Base-by-base conservation (phyloP, 1,284 basidiomycete species). In the Cutaneotrichosporon arboriforme region DNA sequence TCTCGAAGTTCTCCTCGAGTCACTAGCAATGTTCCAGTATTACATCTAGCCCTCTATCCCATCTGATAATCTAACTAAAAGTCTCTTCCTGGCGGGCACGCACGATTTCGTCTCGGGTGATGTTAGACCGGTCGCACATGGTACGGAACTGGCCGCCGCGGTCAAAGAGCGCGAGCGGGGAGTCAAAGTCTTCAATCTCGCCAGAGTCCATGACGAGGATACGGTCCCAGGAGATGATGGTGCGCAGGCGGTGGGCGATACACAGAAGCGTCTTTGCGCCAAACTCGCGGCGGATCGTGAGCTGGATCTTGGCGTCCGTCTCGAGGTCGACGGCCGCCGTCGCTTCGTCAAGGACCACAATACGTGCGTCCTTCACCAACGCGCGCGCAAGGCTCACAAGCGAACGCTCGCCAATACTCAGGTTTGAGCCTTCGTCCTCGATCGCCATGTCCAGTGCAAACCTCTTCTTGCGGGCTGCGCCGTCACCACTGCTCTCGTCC, bases 171-270 rank as follows among this genome's bases (percentile, higher is more conserved):
- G 41, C 55, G 1, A 76, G 61, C 8, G 76, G 76, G 4, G 61
- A 57, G 48, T 73, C 76, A 52, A 71, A 75, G 44, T 70, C 69
- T 2, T 52, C 62, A 8, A 73, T 59, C n/a, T 52, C 41, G 3
- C 74, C 74, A 2, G 55, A 57, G 46, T 74, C 68, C 56, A 76
- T 61, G 8, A 74, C 70, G 17, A 76, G 57, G 17, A 76, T 66
- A 5, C 67, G 60, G 57, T 76, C 73, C 56, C 71, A 76, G 23
- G 65, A 69, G n/a, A 71, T 66, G 49, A 92, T 86, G 1, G 87
- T 90, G 57, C 86, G 84, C 33, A 88, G 56, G 18, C 87, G 78
- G 70, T 86, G 85, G 1, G 86, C 86, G 50, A 88, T 86, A 61
- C 84, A 86, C 12, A 88, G 73, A 23, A 87, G 72, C 57, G 72